Evolutionary conservation across 1,284 basidiomycete species (phyloP).

Genomic region (Phylloboletellus chloephorus): DNA sequence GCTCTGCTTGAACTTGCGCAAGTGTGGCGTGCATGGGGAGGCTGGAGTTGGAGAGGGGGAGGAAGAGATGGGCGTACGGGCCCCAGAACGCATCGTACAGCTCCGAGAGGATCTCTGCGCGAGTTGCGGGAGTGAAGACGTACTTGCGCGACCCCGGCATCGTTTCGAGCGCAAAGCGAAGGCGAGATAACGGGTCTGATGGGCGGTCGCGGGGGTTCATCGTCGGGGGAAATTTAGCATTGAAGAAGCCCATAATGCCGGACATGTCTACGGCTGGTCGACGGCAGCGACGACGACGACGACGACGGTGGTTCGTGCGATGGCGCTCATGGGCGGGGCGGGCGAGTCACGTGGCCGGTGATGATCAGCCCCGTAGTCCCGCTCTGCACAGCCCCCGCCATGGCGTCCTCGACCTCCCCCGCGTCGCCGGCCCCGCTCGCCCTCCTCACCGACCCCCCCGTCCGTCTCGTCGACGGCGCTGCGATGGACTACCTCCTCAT

Average conservation of each 20-base stretch:
- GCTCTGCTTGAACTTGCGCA: constrained; percentile 58
- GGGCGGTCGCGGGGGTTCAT: constrained; percentile 50
- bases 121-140: constrained; percentile 62
- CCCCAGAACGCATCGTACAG: constrained; percentile 80
- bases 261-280: constrained; percentile 34
- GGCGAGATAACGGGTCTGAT: constrained; percentile 58
- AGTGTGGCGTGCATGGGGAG: constrained; percentile 57
- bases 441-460: constrained; percentile 56
- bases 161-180: constrained; percentile 69
- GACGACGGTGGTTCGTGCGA: constrained; percentile 4
- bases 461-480: constrained; percentile 62
- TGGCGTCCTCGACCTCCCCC: constrained; percentile 34
- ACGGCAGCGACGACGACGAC: background rate
- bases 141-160: constrained; percentile 75
- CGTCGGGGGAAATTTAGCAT: constrained; percentile 43
- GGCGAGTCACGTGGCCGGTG: constrained; percentile 10
- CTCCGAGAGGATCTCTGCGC: constrained; percentile 72
- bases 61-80: constrained; percentile 59
- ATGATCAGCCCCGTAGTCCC: too few species aligned
- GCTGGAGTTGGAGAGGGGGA: constrained; percentile 56
- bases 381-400: constrained; percentile 8
- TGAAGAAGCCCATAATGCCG: constrained; percentile 43
- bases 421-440: constrained; percentile 35
- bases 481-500: constrained; percentile 84
- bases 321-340: constrained; percentile 2